phyloP scores from a whole-genome alignment of 1,139 yeast species.

The Pichia sp. region DNA sequence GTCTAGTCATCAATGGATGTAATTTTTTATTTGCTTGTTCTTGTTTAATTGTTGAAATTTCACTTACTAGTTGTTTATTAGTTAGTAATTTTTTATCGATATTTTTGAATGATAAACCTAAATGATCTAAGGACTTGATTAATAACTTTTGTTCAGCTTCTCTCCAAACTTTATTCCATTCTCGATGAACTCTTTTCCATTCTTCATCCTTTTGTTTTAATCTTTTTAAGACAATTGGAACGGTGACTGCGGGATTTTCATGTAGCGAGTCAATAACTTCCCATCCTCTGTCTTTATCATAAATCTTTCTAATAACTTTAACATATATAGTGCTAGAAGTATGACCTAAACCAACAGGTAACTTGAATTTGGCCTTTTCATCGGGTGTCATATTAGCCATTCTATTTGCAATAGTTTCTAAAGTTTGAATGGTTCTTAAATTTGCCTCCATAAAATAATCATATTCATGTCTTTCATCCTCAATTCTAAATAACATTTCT shows the following conservation, averaged over 20 bases:
- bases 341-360: constrained; percentile 92
- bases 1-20: constrained; percentile 81
- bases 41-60: constrained; percentile 84
- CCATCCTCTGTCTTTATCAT: constrained; percentile 90
- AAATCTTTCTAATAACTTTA: constrained; percentile 84
- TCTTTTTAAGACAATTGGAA: constrained; percentile 85
- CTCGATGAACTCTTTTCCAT: constrained; percentile 97
- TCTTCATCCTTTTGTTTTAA: constrained; percentile 97
- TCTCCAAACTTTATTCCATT: constrained; percentile 99
- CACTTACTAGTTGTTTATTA: constrained; percentile 83
- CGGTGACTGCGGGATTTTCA: constrained; percentile 91
- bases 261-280: constrained; percentile 95
- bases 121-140: constrained; percentile 87
- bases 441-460: constrained; percentile 95
- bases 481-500: constrained; percentile 88
- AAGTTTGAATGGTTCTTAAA: constrained; percentile 86
- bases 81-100: constrained; percentile 90
- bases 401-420: constrained; percentile 91
- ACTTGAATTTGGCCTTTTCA: constrained; percentile 76
- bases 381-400: constrained; percentile 90
- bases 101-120: constrained; percentile 93
- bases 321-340: constrained; percentile 87
- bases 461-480: constrained; percentile 95
- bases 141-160: constrained; percentile 95
- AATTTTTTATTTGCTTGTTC: constrained; percentile 76